Evolutionary conservation across 352 stramenopile species (phyloP), one percentile per base, ranked within the genome.

Genomic region (Thraustochytrium striatum): DNA sequence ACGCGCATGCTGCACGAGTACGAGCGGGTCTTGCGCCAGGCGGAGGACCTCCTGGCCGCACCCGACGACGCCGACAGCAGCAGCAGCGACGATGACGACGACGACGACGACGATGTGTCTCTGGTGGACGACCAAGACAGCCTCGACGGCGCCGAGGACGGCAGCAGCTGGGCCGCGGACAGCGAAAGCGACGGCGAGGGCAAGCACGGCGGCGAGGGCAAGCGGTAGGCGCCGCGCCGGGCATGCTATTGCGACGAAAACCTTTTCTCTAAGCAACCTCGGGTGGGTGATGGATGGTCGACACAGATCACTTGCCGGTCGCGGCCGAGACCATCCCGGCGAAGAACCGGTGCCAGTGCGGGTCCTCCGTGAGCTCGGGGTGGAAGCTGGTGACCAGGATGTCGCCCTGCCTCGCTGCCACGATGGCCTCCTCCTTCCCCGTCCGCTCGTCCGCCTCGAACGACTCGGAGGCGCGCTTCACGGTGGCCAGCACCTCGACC

Each of bases 341-440:
- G 85, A 98, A 98, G 82, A 97, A 97, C 72, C 91, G 85, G 84
- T 98, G 93, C 94, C 94, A 98, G 55, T 91, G 87, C 69, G 90
- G 83, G 82, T 98, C 93, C n/a, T 86, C 81, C 41, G 94, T 97
- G 70, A 98, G 87, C 85, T 98, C 94, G 30, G 94, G 94, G 88
- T 98, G 94, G 84, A 98, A 98, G 19, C 92, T 91, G 8, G 94
- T 98, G 61, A 93, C 94, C 8, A 98, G 84, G 61, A 97, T 92
- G 86, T 95, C 91, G 13, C 89, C 87, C 85, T 93, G 88, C 52
- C 80, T 69, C 30, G 85, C 87, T 7, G 88, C 89, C 73, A 87
- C 89, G 72, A 91, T 88, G 7, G 91, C 86, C 72, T 89, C 83
- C 39, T 86, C 81, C 57, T 83, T 83, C 38, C 82, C 81, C 65